Evolutionary conservation across 495 filamentous ascomycete genomes (phyloP).

Genomic region (Xylaria cubensis): DNA sequence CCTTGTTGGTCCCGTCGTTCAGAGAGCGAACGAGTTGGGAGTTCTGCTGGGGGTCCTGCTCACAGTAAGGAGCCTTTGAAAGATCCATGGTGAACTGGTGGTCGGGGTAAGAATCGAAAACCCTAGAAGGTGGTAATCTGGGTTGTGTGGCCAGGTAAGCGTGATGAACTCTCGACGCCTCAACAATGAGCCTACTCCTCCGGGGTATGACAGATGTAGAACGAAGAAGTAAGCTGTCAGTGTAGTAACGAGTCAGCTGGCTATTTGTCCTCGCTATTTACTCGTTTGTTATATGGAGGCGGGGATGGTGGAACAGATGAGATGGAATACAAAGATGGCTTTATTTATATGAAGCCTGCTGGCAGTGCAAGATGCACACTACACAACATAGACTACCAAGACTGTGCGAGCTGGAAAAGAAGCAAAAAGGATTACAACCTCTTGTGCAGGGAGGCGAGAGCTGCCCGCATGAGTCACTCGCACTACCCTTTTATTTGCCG

Average conservation of each 20-base stretch:
- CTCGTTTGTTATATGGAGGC: background rate
- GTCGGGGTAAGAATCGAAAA: background rate
- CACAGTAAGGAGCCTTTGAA: constrained; percentile 57
- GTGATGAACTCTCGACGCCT: background rate
- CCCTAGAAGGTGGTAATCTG: background rate
- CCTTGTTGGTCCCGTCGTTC: constrained; percentile 55
- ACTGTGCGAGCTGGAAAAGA: background rate
- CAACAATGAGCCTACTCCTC: background rate
- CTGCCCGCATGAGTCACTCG: constrained; percentile 23
- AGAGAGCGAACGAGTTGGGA: constrained; percentile 63
- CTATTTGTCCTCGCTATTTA: constrained; percentile 1
- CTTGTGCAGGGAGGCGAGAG: background rate
- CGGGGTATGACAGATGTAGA: background rate
- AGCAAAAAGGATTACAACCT: background rate
- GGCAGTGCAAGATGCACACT: background rate
- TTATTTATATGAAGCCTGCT: background rate
- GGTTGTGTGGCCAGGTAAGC: background rate
- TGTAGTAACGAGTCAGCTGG: constrained; percentile 1
- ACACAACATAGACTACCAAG: background rate
- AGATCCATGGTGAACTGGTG: constrained; percentile 31
- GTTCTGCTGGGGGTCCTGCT: constrained; percentile 70
- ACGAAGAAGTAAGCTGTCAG: background rate
- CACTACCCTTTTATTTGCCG: background rate
- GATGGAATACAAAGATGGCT: background rate
- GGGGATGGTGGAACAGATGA: background rate